phyloP scores from a whole-genome alignment of 2,329 filamentous ascomycete species.

The Monosporascus sp. region DNA sequence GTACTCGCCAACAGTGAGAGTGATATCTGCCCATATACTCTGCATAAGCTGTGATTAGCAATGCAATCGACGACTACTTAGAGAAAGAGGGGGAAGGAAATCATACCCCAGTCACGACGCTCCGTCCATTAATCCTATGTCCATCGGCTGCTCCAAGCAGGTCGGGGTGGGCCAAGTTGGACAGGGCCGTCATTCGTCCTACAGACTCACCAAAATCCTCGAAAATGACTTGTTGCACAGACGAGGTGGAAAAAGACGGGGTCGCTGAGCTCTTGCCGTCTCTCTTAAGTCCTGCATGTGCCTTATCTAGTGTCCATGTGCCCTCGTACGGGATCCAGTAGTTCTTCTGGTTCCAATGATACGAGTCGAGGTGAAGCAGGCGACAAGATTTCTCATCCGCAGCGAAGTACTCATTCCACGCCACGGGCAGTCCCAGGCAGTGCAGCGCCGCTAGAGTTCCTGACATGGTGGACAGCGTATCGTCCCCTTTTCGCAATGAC shows the following conservation, averaged over 20 bases:
- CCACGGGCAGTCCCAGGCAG: too few species aligned
- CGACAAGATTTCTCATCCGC: slow-evolving; percentile 47
- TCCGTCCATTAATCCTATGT: slow-evolving; percentile 33
- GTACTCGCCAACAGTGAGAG: slow-evolving; percentile 56
- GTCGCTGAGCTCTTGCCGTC: slow-evolving; percentile 17
- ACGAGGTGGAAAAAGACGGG: slow-evolving; percentile 32
- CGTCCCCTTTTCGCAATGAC: too few species aligned
- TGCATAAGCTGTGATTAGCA: slow-evolving; percentile 7
- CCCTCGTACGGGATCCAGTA: slow-evolving; percentile 56
- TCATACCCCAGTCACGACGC: slow-evolving; percentile 34
- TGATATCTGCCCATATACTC: slow-evolving; percentile 55
- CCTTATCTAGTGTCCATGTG: slow-evolving; percentile 36
- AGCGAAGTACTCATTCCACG: slow-evolving; percentile 43
- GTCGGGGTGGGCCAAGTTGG: slow-evolving; percentile 31
- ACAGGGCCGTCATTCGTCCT: slow-evolving; percentile 26
- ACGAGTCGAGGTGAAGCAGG: slow-evolving; percentile 52
- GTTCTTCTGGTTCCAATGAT: slow-evolving; percentile 58
- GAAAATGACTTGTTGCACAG: slow-evolving; percentile 30
- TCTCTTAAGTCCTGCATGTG: slow-evolving; percentile 33
- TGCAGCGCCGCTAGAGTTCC: too few species aligned
- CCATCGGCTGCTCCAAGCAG: slow-evolving; percentile 31
- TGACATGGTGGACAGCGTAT: too few species aligned
- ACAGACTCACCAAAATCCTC: slow-evolving; percentile 20
- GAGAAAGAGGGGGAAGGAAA: slow-evolving; percentile 2
- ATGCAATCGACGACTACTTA: background rate